These are phyloP conservation scores for Smittium culicis DNA, from an alignment of 371 early-diverging fungal genomes.

Conservation along the genomic window DNA sequence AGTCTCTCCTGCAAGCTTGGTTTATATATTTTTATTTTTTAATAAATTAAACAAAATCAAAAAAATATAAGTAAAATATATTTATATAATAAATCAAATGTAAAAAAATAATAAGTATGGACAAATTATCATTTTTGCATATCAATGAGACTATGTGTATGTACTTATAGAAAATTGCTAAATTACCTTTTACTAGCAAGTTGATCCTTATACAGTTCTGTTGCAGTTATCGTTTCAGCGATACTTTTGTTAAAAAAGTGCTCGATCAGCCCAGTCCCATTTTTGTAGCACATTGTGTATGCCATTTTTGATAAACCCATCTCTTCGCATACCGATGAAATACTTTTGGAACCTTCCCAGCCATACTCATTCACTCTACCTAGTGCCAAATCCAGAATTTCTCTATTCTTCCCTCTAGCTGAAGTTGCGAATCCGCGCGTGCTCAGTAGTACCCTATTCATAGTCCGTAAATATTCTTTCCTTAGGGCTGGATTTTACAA, in stretches of 20 bases:
- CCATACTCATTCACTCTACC: constrained; percentile 51
- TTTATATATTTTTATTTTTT: too few relatives aligned
- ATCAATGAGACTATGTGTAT: too few relatives aligned
- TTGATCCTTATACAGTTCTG: too few relatives aligned
- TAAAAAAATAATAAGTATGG: constrained; percentile 29
- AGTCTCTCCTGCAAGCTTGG: constrained; percentile 31
- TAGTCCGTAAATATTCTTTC: too few relatives aligned
- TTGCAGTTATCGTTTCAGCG: too few relatives aligned
- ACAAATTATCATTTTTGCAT: constrained; percentile 35
- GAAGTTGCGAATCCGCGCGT: background rate
- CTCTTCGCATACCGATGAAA: constrained; percentile 47
- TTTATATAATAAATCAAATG: constrained; percentile 33
- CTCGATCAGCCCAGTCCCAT: constrained; percentile 58
- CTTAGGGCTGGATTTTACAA: too few relatives aligned
- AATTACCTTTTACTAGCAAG: too few relatives aligned
- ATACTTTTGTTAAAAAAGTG: constrained; percentile 59
- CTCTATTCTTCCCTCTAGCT: background rate
- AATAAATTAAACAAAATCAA: background rate
- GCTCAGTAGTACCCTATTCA: too few relatives aligned
- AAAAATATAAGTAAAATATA: background rate
- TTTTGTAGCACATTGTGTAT: constrained; percentile 53
- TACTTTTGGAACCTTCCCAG: constrained; percentile 55
- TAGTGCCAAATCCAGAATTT: constrained; percentile 52
- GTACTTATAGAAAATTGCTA: too few relatives aligned
- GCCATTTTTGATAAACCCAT: constrained; percentile 58